Conservation (phyloP, 2,329 filamentous ascomycete genomes). For the Fusarium pilosicola region DNA sequence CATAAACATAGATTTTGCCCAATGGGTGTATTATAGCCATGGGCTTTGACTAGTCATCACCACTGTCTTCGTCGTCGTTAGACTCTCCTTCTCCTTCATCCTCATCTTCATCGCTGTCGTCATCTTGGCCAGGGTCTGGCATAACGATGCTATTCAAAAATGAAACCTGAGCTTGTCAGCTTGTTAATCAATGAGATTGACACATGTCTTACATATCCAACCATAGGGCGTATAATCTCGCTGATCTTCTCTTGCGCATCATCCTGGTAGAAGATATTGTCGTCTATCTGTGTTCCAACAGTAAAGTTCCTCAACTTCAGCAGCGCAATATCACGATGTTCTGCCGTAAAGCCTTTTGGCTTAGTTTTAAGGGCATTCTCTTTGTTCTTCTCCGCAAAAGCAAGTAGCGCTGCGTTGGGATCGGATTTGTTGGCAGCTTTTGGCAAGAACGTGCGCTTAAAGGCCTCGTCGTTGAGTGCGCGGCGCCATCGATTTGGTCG, state of each 20-base stretch:
- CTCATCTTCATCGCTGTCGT: conserved; percentile 53
- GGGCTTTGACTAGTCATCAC: conserved; percentile 9
- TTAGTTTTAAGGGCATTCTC: conserved; percentile 83
- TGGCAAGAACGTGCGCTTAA: conserved; percentile 74
- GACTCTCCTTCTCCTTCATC: conserved; percentile 44
- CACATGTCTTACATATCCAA: conserved; percentile 75
- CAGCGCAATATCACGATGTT: conserved; percentile 82
- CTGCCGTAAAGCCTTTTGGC: conserved; percentile 82
- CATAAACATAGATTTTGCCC: not conserved
- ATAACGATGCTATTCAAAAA: conserved; percentile 79
- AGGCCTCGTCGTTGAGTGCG: conserved; percentile 68
- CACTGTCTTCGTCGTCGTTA: conserved; percentile 10
- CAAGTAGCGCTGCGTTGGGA: conserved; percentile 67
- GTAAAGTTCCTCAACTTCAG: conserved; percentile 85
- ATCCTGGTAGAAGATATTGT: conserved; percentile 70
- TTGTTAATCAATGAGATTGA: not conserved
- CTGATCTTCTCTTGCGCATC: conserved; percentile 73
- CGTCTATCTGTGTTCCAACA: conserved; percentile 72
- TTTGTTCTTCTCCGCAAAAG: conserved; percentile 76
- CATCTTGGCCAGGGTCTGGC: conserved; percentile 68
- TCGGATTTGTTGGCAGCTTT: conserved; percentile 46
- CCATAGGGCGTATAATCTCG: conserved; percentile 73
- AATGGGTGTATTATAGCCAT: not conserved
- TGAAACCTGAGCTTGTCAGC: conserved; percentile 62
- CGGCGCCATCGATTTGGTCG: conserved; percentile 75